Conservation (phyloP, 2,329 filamentous ascomycete genomes). For the Fusarium abutilonis region DNA sequence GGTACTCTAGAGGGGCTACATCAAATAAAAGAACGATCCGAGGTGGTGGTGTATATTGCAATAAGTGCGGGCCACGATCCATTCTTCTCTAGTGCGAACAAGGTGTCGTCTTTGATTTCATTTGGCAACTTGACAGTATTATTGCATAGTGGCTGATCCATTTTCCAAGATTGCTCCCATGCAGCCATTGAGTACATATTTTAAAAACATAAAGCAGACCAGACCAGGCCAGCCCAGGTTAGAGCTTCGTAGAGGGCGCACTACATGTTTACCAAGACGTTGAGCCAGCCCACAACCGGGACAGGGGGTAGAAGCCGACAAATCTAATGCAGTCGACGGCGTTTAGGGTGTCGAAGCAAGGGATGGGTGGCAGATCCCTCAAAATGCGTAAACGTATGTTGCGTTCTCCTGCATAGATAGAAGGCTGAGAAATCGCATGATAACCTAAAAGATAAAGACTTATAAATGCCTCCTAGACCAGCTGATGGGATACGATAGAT, state of each 20-base stretch:
- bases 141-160: constrained; percentile 21
- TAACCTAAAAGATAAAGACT: background rate
- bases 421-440: constrained; percentile 35
- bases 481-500: constrained; percentile 8
- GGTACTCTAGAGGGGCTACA: background rate
- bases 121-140: constrained; percentile 6
- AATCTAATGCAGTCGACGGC: constrained; percentile 36
- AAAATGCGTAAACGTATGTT: background rate
- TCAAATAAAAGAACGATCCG: constrained; percentile 24
- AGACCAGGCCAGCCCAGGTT: constrained; percentile 7
- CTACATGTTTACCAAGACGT: constrained; percentile 34
- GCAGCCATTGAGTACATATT: constrained; percentile 11
- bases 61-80: constrained; percentile 22
- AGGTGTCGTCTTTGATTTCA: constrained; percentile 12
- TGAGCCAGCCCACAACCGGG: constrained; percentile 31
- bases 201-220: constrained; percentile 15
- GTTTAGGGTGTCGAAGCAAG: constrained; percentile 37
- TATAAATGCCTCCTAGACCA: constrained; percentile 15
- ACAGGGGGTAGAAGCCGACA: constrained; percentile 39
- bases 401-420: constrained; percentile 2
- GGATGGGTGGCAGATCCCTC: constrained; percentile 33
- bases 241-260: constrained; percentile 27
- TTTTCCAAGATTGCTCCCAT: constrained; percentile 16
- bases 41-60: constrained; percentile 25
- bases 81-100: constrained; percentile 21